phyloP scores from a whole-genome alignment of 2,329 filamentous ascomycete species.

The Ceratocystis variospora region DNA sequence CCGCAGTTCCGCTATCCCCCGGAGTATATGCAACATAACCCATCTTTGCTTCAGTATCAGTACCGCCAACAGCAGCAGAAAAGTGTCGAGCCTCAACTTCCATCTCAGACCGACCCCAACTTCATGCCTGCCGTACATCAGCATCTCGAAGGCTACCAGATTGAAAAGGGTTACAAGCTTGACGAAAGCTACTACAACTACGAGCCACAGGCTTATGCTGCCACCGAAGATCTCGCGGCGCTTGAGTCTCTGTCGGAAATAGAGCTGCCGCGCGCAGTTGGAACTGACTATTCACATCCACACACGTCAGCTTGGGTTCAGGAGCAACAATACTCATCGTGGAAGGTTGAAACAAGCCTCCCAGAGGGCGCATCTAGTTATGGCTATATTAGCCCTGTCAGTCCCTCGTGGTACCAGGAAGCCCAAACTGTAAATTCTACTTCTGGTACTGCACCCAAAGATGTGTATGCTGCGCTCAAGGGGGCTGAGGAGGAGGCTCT shows the following conservation, averaged over 20 bases:
- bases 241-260: slow-evolving; percentile 5
- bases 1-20: background rate
- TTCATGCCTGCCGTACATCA: background rate
- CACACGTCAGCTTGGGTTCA: slow-evolving; percentile 1
- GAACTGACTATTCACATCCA: background rate
- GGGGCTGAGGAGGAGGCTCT: background rate
- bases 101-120: background rate
- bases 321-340: background rate
- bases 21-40: background rate
- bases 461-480: background rate
- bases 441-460: background rate
- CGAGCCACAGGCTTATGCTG: background rate
- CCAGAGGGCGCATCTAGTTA: background rate
- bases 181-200: slow-evolving; percentile 2
- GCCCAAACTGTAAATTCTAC: background rate
- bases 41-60: background rate
- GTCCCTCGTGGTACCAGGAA: background rate
- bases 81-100: background rate
- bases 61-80: background rate
- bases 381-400: background rate
- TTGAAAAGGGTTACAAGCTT: slow-evolving; percentile 3
- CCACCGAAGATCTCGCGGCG: background rate
- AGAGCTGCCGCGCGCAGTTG: background rate
- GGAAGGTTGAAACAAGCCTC: background rate
- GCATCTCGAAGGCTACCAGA: background rate